Percentiles rank a stretch among this genome's conserved stretches.
Conservation (phyloP, 225 moss, liverwort and hornwort genomes). For the Takakia lepidozioides region DNA sequence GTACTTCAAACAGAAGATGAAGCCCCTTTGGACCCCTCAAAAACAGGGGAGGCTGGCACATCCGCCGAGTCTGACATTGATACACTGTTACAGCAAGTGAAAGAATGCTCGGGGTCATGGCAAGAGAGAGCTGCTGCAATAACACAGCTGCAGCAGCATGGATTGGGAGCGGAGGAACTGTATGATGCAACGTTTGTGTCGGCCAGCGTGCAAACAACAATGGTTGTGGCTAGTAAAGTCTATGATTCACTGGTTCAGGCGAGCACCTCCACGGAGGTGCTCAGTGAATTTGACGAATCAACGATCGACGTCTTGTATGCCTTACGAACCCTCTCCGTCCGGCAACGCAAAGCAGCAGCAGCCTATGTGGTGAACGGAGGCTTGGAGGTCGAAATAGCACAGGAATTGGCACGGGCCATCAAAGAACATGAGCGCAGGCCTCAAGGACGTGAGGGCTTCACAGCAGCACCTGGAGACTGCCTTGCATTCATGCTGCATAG, state of each 20-base stretch:
- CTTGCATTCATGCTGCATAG: conserved; percentile 68
- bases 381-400: conserved; percentile 38
- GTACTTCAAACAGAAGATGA: too few species aligned
- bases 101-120: conserved; percentile 68
- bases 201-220: conserved; percentile 44
- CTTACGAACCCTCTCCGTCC: conserved; percentile 64
- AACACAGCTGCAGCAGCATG: conserved; percentile 51
- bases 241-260: conserved; percentile 61
- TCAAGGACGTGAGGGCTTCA: conserved; percentile 69
- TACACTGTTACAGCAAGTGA: too few species aligned
- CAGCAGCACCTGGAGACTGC: conserved; percentile 70
- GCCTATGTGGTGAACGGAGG: conserved; percentile 49
- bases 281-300: conserved; percentile 50
- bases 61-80: too few species aligned
- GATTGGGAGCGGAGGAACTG: conserved; percentile 68
- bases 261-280: conserved; percentile 42
- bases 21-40: too few species aligned
- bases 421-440: conserved; percentile 85
- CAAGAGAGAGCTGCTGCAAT: conserved; percentile 57
- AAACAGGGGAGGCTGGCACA: too few species aligned
- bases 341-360: conserved; percentile 68
- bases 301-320: conserved; percentile 44
- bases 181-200: conserved; percentile 51
- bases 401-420: conserved; percentile 72
- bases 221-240: conserved; percentile 81